A percentile compares a stretch with the other conserved stretches of the same genome.
Conservation (phyloP, 2,329 filamentous ascomycete genomes). For the Phaeosphaeriaceae sp. region DNA sequence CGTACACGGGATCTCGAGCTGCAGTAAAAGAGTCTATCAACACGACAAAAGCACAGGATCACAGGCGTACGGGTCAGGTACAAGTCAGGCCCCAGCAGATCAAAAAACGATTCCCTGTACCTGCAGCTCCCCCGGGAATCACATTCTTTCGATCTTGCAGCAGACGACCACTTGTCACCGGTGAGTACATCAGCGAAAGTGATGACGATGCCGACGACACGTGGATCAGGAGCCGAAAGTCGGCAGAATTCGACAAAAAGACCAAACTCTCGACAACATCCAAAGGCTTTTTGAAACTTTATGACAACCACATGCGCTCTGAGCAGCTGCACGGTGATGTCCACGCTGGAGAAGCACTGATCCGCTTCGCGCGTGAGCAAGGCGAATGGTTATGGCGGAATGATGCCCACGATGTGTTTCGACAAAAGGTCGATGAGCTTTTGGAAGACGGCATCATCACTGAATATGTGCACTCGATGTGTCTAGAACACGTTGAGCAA, state of each 20-base stretch:
- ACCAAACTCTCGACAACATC: conserved; percentile 14
- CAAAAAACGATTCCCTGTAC: conserved; percentile 45
- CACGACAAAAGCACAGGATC: conserved; percentile 5
- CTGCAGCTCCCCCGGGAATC: conserved; percentile 40
- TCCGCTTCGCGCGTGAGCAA: conserved; percentile 49
- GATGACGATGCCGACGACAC: conserved; percentile 52
- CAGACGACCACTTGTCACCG: conserved; percentile 48
- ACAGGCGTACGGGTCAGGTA: conserved; percentile 27
- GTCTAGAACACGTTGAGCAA: conserved; percentile 15
- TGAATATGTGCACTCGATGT: conserved; percentile 24
- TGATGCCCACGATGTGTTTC: conserved; percentile 33
- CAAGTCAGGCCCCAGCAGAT: conserved; percentile 14
- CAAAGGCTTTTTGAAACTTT: conserved; percentile 46
- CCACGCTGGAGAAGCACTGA: conserved; percentile 46
- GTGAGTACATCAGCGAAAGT: conserved; percentile 52
- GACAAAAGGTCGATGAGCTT: conserved; percentile 43
- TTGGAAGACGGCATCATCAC: conserved; percentile 37
- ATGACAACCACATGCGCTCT: conserved; percentile 47
- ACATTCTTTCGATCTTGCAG: conserved; percentile 51
- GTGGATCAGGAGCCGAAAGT: conserved; percentile 47
- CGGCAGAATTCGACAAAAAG: conserved; percentile 23
- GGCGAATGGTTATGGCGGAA: conserved; percentile 27
- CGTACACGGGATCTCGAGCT: conserved; percentile 3
- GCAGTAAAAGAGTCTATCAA: neutral
- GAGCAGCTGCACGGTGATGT: conserved; percentile 46